Evolutionary conservation across 2,329 filamentous ascomycete genomes (phyloP).

Genomic region (Talaromyces sp.): DNA sequence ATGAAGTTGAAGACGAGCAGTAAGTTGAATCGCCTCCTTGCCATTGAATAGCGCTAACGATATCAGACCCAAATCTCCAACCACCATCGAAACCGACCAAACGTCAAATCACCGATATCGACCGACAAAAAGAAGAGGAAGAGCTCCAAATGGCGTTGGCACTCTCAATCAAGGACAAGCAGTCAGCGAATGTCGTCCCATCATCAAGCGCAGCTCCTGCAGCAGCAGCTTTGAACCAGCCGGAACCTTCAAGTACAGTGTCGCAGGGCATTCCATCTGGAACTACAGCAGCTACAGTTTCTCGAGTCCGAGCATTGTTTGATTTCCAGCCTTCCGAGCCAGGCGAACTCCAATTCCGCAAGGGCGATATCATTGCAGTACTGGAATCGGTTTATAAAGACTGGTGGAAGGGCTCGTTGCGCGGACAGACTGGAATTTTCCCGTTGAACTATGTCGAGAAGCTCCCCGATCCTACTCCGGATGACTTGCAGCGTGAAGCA

Average conservation of each 20-base stretch:
- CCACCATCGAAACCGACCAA: slow-evolving; percentile 92
- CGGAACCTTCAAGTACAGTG: slow-evolving; percentile 34
- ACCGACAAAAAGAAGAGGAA: slow-evolving; percentile 93
- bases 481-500: slow-evolving; percentile 91
- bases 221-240: slow-evolving; percentile 37
- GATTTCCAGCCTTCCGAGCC: slow-evolving; percentile 94
- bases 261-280: slow-evolving; percentile 63
- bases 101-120: slow-evolving; percentile 81
- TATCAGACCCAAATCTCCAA: slow-evolving; percentile 81
- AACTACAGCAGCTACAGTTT: slow-evolving; percentile 94
- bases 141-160: slow-evolving; percentile 95
- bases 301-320: slow-evolving; percentile 85
- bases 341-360: slow-evolving; percentile 92
- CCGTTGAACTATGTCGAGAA: slow-evolving; percentile 99
- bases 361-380: slow-evolving; percentile 95
- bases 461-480: slow-evolving; percentile 85
- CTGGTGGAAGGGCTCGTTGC: slow-evolving; percentile 96
- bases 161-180: slow-evolving; percentile 82
- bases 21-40: slow-evolving; percentile 33
- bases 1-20: slow-evolving; percentile 74
- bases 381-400: slow-evolving; percentile 98
- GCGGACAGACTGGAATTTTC: slow-evolving; percentile 95
- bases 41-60: background rate
- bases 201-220: slow-evolving; percentile 29
- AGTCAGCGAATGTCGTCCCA: slow-evolving; percentile 40